These are phyloP conservation scores for Diutina ranongensis DNA, from an alignment of 1,139 yeast species.

Conservation along the genomic window DNA sequence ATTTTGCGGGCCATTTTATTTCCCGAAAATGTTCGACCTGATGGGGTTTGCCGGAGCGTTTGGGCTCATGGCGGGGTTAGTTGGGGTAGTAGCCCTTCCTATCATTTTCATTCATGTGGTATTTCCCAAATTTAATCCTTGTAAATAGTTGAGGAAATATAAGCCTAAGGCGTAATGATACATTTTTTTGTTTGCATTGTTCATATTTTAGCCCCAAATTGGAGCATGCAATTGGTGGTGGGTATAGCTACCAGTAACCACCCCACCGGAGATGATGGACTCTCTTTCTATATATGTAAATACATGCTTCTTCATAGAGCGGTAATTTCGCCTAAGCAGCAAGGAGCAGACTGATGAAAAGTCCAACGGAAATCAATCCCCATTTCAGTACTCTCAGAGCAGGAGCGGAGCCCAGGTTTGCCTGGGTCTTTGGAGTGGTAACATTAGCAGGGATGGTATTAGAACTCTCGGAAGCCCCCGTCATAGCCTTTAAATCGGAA, in stretches of 20 bases:
- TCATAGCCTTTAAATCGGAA: background rate
- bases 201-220: too few relatives aligned
- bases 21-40: background rate
- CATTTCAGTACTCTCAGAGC: background rate
- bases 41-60: constrained; percentile 1
- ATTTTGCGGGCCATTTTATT: constrained; percentile 1
- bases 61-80: constrained; percentile 2
- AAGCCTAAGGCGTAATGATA: too few relatives aligned
- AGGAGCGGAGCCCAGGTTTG: background rate
- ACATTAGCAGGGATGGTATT: background rate
- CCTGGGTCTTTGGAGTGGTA: background rate
- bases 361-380: background rate
- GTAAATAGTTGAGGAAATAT: background rate
- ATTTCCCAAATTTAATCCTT: background rate
- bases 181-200: too few relatives aligned
- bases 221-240: too few relatives aligned
- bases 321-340: background rate
- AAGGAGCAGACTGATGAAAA: background rate
- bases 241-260: too few relatives aligned
- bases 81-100: background rate
- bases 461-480: background rate
- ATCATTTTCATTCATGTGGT: background rate
- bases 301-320: too few relatives aligned
- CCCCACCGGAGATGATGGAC: too few relatives aligned
- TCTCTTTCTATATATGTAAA: too few relatives aligned